Base-by-base conservation (phyloP, 1,139 yeast genomes). In the Groenewaldozyma sp. region DNA sequence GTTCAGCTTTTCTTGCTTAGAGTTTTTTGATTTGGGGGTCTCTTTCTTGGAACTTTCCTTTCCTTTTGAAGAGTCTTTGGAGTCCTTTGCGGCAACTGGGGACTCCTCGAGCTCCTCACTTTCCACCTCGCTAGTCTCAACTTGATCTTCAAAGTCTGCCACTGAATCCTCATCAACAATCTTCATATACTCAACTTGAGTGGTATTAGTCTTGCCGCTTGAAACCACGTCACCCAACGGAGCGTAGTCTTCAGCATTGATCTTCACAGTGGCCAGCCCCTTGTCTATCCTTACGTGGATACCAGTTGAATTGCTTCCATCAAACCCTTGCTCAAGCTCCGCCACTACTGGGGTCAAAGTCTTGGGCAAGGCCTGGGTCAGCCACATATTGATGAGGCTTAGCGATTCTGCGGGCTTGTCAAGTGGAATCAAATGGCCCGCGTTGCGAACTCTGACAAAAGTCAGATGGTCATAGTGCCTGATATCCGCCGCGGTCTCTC, bases 361-460 rank as follows among this genome's bases (percentile, higher is more conserved):
- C 5, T 10, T 18, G 7, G 33, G 33, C 6, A 29, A 21, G n/a
- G 14, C 18, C 18, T 29, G 33, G 18, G 22, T 18, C 10, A 21
- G 13, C 93, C 91, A 82, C 51, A 75, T 67, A 60, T 79, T 78
- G 39, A 82, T 68, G 78, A 82, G 73, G 37, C 70, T 76, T 44
- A 78, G 65, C 3, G 86, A 62, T 48, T 65, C 66, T 49, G 66
- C 73, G 18, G 87, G 84, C 58, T 76, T 81, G 56, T 81, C 82
- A 50, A 65, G 75, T 18, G 91, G 87, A 43, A 74, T 76, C 73
- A 76, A 32, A 62, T 76, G 78, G 36, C 87, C 86, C 40, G 82
- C 86, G 48, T 73, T 81, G 52, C 62, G 76, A 40, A 79, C 70
- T 51, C 82, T 69, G 52, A 78, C 65, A 63, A 76, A 78, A 2